Percentiles rank a stretch among this genome's conserved stretches.
These are phyloP conservation scores for Athelia psychrophila DNA, from an alignment of 1,284 basidiomycete species.

Conservation along the genomic window DNA sequence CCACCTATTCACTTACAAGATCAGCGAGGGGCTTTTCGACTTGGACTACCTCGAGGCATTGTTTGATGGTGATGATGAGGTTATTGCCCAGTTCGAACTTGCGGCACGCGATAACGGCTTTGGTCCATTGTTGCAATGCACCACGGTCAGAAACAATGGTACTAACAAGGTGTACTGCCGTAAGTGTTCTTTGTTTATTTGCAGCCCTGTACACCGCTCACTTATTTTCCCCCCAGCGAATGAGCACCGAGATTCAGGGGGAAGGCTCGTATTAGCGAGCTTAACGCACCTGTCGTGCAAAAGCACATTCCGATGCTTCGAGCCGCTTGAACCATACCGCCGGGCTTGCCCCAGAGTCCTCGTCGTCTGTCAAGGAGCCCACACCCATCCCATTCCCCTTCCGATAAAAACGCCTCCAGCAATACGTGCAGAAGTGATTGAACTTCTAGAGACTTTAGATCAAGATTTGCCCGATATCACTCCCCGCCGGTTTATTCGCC, in stretches of 20 bases:
- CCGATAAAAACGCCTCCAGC: constrained; percentile 12
- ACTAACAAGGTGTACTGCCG: constrained; percentile 14
- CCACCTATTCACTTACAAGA: constrained; percentile 11
- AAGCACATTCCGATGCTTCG: constrained; percentile 10
- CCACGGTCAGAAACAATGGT: constrained; percentile 5
- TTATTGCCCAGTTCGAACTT: constrained; percentile 13
- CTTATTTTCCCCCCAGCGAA: constrained; percentile 5
- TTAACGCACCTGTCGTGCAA: constrained; percentile 7
- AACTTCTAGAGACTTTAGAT: constrained; percentile 6
- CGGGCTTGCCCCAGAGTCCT: constrained; percentile 12
- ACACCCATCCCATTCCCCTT: constrained; percentile 15
- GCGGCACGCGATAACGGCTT: constrained; percentile 10
- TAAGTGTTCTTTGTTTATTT: constrained; percentile 8
- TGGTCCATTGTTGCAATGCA: constrained; percentile 15
- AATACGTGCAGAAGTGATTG: constrained; percentile 4
- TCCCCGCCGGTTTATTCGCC: constrained; percentile 16
- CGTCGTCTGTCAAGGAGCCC: constrained; percentile 7
- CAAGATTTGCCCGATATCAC: constrained; percentile 20
- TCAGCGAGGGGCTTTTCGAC: constrained; percentile 12
- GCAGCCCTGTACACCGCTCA: background rate
- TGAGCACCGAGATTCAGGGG: constrained; percentile 8
- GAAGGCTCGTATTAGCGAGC: constrained; percentile 1
- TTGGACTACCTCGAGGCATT: constrained; percentile 20
- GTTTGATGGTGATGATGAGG: constrained; percentile 15
- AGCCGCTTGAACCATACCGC: constrained; percentile 12